phyloP scores from a whole-genome alignment of 2,329 filamentous ascomycete species.

The Magnaporthiopsis rhizophila region DNA sequence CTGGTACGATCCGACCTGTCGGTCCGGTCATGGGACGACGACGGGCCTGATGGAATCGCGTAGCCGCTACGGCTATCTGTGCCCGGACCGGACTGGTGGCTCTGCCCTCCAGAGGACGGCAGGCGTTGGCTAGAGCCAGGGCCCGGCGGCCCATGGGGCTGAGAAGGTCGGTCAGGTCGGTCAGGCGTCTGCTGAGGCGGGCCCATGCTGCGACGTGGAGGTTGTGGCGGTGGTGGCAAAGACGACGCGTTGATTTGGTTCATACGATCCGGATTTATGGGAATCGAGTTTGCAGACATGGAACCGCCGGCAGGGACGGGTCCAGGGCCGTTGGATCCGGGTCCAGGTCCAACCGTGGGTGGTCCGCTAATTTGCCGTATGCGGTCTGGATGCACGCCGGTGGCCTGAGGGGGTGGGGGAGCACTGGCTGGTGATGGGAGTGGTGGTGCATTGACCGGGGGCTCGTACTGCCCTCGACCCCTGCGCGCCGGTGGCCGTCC shows the following conservation, averaged over 20 bases:
- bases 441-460: slow-evolving; percentile 8
- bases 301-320: slow-evolving; percentile 16
- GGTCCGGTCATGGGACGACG: slow-evolving; percentile 21
- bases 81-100: neutral
- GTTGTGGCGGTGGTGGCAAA: slow-evolving; percentile 19
- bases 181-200: slow-evolving; percentile 6
- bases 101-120: neutral
- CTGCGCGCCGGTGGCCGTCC: slow-evolving; percentile 22
- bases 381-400: slow-evolving; percentile 33
- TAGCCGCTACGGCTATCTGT: neutral
- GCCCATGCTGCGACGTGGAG: slow-evolving; percentile 12
- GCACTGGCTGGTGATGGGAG: slow-evolving; percentile 14
- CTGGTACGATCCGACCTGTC: slow-evolving; percentile 23
- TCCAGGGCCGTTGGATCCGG: slow-evolving; percentile 11
- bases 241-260: slow-evolving; percentile 28
- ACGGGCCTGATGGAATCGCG: slow-evolving; percentile 22
- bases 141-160: neutral
- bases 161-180: slow-evolving; percentile 3
- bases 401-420: slow-evolving; percentile 11
- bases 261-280: slow-evolving; percentile 30
- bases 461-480: slow-evolving; percentile 28
- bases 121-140: neutral
- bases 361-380: slow-evolving; percentile 27
- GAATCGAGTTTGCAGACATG: slow-evolving; percentile 34
- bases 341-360: slow-evolving; percentile 7